A percentile compares a stretch with the other conserved stretches of the same genome.
Evolutionary conservation across 129 eudicot species (phyloP).

Genomic region (Silybum marianum): DNA sequence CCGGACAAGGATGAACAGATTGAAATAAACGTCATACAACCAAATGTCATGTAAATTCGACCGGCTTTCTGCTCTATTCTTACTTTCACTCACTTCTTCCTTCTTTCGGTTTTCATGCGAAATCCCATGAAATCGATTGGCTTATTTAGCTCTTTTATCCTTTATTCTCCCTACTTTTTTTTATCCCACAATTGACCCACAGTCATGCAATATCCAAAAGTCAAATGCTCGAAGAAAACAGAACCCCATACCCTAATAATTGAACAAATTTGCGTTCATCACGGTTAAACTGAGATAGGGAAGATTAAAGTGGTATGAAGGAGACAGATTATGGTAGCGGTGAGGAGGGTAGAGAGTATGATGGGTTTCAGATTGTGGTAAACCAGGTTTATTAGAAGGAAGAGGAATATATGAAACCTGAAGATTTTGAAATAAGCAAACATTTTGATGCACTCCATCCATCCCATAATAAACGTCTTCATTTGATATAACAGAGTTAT

Average conservation of each 20-base stretch:
- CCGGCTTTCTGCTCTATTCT: not conserved
- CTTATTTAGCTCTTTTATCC: not conserved
- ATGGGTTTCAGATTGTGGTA: too few relatives aligned
- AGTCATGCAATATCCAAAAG: not conserved
- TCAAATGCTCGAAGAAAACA: not conserved
- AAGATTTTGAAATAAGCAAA: not conserved
- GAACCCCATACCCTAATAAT: too few relatives aligned
- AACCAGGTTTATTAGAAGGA: too few relatives aligned
- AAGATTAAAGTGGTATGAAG: too few relatives aligned
- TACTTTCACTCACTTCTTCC: conserved; percentile 1
- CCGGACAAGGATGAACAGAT: not conserved
- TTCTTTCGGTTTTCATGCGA: not conserved
- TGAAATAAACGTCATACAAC: not conserved
- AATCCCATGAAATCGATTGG: not conserved
- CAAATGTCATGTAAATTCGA: not conserved
- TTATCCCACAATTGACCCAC: not conserved
- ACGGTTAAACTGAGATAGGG: too few relatives aligned
- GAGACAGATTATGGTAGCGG: too few relatives aligned
- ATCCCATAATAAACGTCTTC: not conserved
- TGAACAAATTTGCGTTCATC: too few relatives aligned
- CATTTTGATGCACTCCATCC: not conserved
- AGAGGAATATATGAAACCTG: not conserved
- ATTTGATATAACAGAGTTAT: not conserved
- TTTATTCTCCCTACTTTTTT: not conserved
- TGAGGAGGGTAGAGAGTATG: too few relatives aligned